A percentile compares a stretch with the other conserved stretches of the same genome.
Evolutionary conservation across 2,329 filamentous ascomycete species (phyloP).

Genomic region (Sarocladium oryzae): DNA sequence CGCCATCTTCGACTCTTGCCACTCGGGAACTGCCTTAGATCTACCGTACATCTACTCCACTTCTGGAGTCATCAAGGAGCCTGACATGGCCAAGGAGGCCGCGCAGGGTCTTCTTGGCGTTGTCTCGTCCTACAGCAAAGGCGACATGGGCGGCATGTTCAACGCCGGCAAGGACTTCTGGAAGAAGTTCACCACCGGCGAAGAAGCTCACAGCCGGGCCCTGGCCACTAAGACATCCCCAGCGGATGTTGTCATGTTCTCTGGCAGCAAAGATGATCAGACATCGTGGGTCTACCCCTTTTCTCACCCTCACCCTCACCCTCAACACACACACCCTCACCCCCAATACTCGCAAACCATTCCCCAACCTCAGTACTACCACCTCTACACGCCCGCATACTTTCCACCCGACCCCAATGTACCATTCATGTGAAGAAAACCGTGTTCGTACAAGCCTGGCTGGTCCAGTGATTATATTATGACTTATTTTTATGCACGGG

Average conservation of each 20-base stretch:
- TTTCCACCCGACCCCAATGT: too few species aligned
- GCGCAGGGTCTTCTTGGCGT: slow-evolving; percentile 56
- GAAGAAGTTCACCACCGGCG: slow-evolving; percentile 79
- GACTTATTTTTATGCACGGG: not conserved
- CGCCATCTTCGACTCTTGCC: slow-evolving; percentile 60
- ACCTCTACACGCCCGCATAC: too few species aligned
- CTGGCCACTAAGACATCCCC: slow-evolving; percentile 86
- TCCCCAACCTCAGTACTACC: slow-evolving; percentile 4
- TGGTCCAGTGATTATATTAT: not conserved
- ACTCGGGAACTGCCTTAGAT: slow-evolving; percentile 60
- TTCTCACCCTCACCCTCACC: slow-evolving; percentile 13
- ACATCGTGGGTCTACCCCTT: slow-evolving; percentile 63
- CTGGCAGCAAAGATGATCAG: slow-evolving; percentile 92
- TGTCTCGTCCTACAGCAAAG: slow-evolving; percentile 53
- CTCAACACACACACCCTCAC: slow-evolving; percentile 13
- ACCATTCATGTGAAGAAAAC: not conserved
- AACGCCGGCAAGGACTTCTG: slow-evolving; percentile 75
- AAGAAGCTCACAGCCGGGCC: slow-evolving; percentile 75
- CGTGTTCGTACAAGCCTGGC: not conserved
- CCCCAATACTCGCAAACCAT: not conserved
- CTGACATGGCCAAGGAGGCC: slow-evolving; percentile 61
- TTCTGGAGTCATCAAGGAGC: slow-evolving; percentile 62
- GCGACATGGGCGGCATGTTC: slow-evolving; percentile 78
- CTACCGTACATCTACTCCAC: slow-evolving; percentile 64
- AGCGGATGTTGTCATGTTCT: slow-evolving; percentile 96